Base-by-base conservation (phyloP, 2,329 filamentous ascomycete genomes). In the Magnaporthales sp. region DNA sequence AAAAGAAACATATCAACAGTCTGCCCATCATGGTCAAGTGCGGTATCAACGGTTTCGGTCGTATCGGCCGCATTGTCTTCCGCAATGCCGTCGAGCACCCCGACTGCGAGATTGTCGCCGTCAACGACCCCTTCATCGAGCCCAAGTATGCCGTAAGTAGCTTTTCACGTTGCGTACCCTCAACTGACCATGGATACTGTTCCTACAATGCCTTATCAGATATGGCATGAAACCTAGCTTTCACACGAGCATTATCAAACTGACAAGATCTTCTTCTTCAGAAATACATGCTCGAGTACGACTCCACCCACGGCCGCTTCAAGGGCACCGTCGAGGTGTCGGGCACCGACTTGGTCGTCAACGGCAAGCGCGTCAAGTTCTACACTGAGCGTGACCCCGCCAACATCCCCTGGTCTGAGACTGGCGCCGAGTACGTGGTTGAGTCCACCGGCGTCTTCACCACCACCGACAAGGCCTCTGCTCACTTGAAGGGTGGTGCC, bases 271-370 rank as follows among this genome's bases (percentile, higher is more conserved):
- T 38, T 56, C 66, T 65, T 51, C 46, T 68, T 29, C 70, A 97
- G 93, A 92, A 91, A 79, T 98, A 98, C 89, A 98, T 98, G 95
- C 91, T 99, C 84, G 96, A 96, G 87, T 98, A 98, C 82, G 95
- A 99, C 87, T 93, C 91, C 75, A 93, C 91, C 81, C 95, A 99
- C 88, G 95, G 95, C 75, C 80, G 87, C 80, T 99, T 98, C 91
- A 96, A 97, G 86, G 94, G 94, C 75, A 89, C 90, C 69, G 88
- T 98, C 81, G 81, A 89, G 81, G 84, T 90, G 78, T 84, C 88
- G 69, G 80, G 80, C 74, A 88, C 85, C 75, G 86, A 90, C 79
- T 88, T 99, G 73, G 81, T 89, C 74, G 89, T 98, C 86, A 94
- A 97, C 82, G 93, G 92, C 89, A 96, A 96, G 89, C 90, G 85